Evolutionary conservation across 257 asterid species (phyloP).

Genomic region (Leonotis leonurus): DNA sequence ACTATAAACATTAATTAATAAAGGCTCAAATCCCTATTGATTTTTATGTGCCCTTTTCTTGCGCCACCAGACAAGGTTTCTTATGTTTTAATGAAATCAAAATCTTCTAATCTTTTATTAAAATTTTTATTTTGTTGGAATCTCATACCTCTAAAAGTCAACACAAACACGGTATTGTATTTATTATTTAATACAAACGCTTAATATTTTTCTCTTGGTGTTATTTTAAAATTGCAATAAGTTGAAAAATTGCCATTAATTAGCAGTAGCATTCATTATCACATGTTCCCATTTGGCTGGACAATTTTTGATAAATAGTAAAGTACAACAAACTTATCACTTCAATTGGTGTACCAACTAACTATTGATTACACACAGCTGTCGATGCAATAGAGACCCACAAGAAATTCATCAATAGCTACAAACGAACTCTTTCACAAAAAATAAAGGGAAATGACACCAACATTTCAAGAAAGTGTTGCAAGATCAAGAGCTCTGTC

Average conservation of each 20-base stretch:
- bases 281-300: constrained; percentile 23
- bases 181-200: too few species aligned
- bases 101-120: constrained; percentile 1
- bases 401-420: not conserved
- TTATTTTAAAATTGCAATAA: too few species aligned
- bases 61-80: constrained; percentile 39
- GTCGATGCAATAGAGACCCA: too few species aligned
- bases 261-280: not conserved
- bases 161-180: too few species aligned
- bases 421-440: not conserved
- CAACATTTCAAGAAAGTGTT: not conserved
- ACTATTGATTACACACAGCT: constrained; percentile 14
- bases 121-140: not conserved
- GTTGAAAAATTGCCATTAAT: constrained; percentile 6
- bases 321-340: not conserved
- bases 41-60: constrained; percentile 19
- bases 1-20: constrained; percentile 1
- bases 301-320: constrained; percentile 15
- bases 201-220: too few species aligned
- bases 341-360: constrained; percentile 5
- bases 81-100: not conserved
- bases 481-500: too few species aligned
- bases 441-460: too few species aligned
- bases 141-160: not conserved
- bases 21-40: constrained; percentile 24